Percentiles rank a stretch among this genome's conserved stretches.
Conservation (phyloP, 805 yeast species). For the Candida cerambycidarum region DNA sequence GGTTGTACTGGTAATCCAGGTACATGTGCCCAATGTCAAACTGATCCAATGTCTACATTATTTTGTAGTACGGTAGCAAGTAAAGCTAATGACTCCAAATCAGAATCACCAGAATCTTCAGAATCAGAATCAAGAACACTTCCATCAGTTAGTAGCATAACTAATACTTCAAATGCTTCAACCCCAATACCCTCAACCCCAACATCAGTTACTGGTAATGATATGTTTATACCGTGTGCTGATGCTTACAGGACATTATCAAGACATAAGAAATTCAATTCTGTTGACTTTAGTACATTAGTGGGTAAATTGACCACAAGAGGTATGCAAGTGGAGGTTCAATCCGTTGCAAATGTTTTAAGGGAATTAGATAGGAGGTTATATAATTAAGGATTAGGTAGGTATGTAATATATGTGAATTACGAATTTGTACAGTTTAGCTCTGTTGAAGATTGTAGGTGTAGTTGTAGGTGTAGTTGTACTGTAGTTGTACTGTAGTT, state of each 20-base stretch:
- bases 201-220: conserved; percentile 18
- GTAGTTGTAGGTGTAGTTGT: too few relatives aligned
- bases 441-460: not conserved
- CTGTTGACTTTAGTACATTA: conserved; percentile 69
- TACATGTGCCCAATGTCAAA: conserved; percentile 77
- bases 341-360: conserved; percentile 79
- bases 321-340: conserved; percentile 92
- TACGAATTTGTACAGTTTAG: not conserved
- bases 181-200: conserved; percentile 14
- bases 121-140: conserved; percentile 14
- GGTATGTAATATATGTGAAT: conserved; percentile 4
- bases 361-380: conserved; percentile 76
- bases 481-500: too few relatives aligned
- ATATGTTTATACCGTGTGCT: conserved; percentile 77
- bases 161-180: conserved; percentile 9
- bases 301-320: conserved; percentile 75
- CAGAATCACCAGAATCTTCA: not conserved
- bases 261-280: conserved; percentile 73
- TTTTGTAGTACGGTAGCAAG: conserved; percentile 86
- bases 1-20: conserved; percentile 90
- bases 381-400: conserved; percentile 34
- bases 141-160: conserved; percentile 17
- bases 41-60: conserved; percentile 83
- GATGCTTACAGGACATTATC: conserved; percentile 88
- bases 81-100: conserved; percentile 26